Percentiles rank a stretch among this genome's conserved stretches.
These are phyloP conservation scores for Paramecium caudatum DNA, from an alignment of 73 alveolate species.

Conservation along the genomic window DNA sequence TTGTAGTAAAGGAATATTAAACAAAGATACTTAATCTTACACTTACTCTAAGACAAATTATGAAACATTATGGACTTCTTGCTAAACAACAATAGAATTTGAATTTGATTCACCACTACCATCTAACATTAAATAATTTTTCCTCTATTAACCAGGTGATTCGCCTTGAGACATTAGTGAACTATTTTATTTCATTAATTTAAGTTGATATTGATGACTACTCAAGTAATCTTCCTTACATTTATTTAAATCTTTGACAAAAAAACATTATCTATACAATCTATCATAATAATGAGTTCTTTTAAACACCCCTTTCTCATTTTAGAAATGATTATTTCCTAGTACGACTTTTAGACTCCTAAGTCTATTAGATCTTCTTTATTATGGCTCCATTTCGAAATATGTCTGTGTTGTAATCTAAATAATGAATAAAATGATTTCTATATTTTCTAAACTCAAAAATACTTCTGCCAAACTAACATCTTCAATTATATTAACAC, in stretches of 20 bases:
- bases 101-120: background rate
- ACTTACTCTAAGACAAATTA: background rate
- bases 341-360: constrained; percentile 19
- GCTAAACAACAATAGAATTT: background rate
- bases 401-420: constrained; percentile 6
- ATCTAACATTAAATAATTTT: background rate
- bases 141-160: background rate
- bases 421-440: constrained; percentile 18
- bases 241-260: constrained; percentile 30
- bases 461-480: constrained; percentile 57
- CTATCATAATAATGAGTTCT: constrained; percentile 18
- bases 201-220: background rate
- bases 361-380: constrained; percentile 4
- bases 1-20: background rate
- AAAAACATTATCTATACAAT: background rate
- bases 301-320: constrained; percentile 30
- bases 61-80: background rate
- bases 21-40: background rate
- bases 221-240: background rate
- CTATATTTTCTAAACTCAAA: constrained; percentile 43
- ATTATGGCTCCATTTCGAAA: constrained; percentile 7
- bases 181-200: constrained; percentile 13
- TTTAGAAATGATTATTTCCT: background rate
- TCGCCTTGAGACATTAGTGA: background rate
- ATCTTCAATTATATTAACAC: constrained; percentile 19